These are phyloP conservation scores for Metschnikowia drakensbergensis DNA, from an alignment of 805 yeast genomes.

Conservation along the genomic window DNA sequence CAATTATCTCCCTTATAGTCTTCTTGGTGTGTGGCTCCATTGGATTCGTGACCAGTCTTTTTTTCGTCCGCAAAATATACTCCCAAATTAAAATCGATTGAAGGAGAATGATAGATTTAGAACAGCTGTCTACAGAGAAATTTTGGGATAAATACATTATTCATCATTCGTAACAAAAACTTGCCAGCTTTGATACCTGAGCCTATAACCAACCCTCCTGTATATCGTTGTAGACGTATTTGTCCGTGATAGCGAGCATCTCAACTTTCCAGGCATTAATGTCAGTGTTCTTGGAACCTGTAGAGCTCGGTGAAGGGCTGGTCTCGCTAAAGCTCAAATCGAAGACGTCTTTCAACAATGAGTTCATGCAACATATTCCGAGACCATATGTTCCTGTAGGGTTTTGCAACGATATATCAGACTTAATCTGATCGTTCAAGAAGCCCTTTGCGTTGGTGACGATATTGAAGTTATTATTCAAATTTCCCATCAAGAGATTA, in stretches of 20 bases:
- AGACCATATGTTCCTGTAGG: constrained; percentile 14
- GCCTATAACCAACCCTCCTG: constrained; percentile 34
- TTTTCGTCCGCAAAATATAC: constrained; percentile 76
- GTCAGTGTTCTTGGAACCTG: neutral
- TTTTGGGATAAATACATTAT: constrained; percentile 1
- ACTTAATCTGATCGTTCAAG: constrained; percentile 6
- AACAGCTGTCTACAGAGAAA: neutral
- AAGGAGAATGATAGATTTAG: neutral
- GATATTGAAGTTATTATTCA: constrained; percentile 16
- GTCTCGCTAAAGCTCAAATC: constrained; percentile 24
- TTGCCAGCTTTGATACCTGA: neutral
- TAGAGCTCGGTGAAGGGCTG: neutral
- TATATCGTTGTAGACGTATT: constrained; percentile 30
- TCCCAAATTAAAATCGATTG: constrained; percentile 80
- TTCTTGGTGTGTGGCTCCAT: constrained; percentile 85
- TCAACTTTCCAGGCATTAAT: constrained; percentile 18
- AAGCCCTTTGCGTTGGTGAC: constrained; percentile 16
- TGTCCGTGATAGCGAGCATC: constrained; percentile 18
- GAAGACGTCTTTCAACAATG: constrained; percentile 25
- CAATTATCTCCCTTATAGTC: constrained; percentile 62
- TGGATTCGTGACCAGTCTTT: constrained; percentile 72
- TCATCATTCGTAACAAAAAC: constrained; percentile 1
- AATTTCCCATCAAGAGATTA: constrained; percentile 26
- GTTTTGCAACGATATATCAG: neutral
- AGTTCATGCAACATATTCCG: constrained; percentile 23